Percentiles rank a stretch among this genome's conserved stretches.
Evolutionary conservation across 2,329 filamentous ascomycete species (phyloP).

Genomic region (Erysiphe pisi): DNA sequence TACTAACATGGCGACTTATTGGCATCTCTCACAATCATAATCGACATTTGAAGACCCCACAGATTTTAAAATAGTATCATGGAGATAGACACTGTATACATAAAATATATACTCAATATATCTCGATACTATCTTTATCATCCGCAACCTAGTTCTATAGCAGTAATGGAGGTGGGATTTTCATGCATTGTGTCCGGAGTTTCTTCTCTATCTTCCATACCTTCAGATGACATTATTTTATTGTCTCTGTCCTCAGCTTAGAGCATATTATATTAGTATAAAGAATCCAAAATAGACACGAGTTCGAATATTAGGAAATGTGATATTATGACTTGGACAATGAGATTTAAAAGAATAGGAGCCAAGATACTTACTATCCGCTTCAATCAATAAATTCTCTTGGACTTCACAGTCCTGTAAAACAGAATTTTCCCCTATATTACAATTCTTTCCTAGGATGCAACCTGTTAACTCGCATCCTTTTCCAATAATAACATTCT

Average conservation of each 20-base stretch:
- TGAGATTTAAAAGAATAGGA: background rate
- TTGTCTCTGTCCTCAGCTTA: conserved; percentile 56
- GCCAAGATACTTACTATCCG: conserved; percentile 51
- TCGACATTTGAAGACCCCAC: no score
- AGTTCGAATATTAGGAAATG: background rate
- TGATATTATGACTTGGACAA: background rate
- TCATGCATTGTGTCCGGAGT: no score
- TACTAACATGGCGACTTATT: no score
- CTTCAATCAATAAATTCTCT: conserved; percentile 74
- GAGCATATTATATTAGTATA: conserved; percentile 30
- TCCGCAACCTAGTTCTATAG: no score
- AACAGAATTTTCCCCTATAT: conserved; percentile 70
- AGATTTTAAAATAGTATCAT: no score
- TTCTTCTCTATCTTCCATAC: conserved; percentile 52
- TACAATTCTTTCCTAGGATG: conserved; percentile 68
- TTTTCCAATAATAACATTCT: conserved; percentile 74
- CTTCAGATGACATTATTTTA: conserved; percentile 57
- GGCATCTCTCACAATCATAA: no score
- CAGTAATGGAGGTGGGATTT: no score
- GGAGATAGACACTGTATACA: no score
- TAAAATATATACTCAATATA: no score
- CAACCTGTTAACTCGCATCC: conserved; percentile 78
- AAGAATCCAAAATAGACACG: background rate
- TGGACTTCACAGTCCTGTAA: conserved; percentile 87
- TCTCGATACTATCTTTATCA: no score